Base-by-base conservation (phyloP, 768 basidiomycete species). In the Trametes coccinea region DNA sequence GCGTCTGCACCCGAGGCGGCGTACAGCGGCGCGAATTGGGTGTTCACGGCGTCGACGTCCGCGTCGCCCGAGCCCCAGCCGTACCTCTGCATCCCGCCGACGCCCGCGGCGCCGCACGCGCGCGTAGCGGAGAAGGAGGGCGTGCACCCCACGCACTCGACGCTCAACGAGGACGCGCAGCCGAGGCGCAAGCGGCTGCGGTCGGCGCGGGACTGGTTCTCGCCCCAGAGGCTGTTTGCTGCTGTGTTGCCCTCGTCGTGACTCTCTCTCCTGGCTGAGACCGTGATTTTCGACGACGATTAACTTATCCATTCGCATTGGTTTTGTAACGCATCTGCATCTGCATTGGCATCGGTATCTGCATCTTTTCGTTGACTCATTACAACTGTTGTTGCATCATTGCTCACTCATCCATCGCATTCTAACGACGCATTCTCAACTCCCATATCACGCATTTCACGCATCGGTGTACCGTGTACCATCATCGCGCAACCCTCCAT, bases 151-250 rank as follows among this genome's bases (percentile, higher is more conserved):
- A 53, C 59, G 45, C 64, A 63, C 51, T 63, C 66, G 41, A 62
- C 61, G 34, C 57, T 64, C 53, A 62, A 65, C 51, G 66, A 70
- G 64, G 59, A 66, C 60, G 72, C 68, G 51, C 66, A 65, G 52
- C 70, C 70, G 58, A 66, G 72, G 53, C 72, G 73, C 53, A 64
- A 67, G 61, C 66, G 70, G 46, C 66, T 75, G 49, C 68, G 72
- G 58, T 70, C 71, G n/a, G 70, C 72, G 67, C 69, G 71, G 47
- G 72, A 72, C 67, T 75, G 74, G 74, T 71, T 75, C 65, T 73
- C 73, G 51, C 71, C 72, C 13, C 66, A 67, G 10, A 72, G 65
- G 63, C 61, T 74, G 51, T 73, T 75, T 62, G 67, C 73, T 14
- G 71, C 71, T 4, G 67, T 72, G 45, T 66, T 72, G 46, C 67